Evolutionary conservation across 228 moss, liverwort and hornwort genomes (phyloP), one percentile per base, ranked within the genome.

Genomic region (Sphagnum fallax): DNA sequence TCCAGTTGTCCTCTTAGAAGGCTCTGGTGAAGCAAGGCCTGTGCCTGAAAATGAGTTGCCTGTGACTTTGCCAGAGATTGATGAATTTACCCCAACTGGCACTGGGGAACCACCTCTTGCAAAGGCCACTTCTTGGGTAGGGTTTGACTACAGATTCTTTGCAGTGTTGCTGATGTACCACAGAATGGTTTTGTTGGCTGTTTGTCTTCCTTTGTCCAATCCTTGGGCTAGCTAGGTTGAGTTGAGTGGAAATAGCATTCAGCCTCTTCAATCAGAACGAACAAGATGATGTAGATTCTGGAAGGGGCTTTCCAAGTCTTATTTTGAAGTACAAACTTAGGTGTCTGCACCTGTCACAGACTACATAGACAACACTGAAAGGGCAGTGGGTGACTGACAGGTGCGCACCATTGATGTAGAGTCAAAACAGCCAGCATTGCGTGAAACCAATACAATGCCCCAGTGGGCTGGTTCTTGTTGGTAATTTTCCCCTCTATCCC

Each of bases 401-500:
- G 85, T 91, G 62, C 83, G 75, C 51, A 92, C 81, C 62, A 9
- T 77, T 66, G 93, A 98, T 67, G 72, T 70, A 65, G 87, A 83
- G 69, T 83, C 94, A 48, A 84, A 90, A 48, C 88, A 87, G 77
- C 76, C 80, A 66, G 92, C 87, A 63, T 78, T 71, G 70, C 83
- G 94, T 73, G 98, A 93, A 80, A 94, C 91, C 15, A 94, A 98
- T 72, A 98, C 92, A 51, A 98, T 98, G 98, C 98, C 98, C 0
- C 93, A 98, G 52, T 98, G 98, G 98, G 98, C 93, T 77, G 93
- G 94, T 67, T 98, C 93, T 51, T 98, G 94, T 82, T 94, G 94
- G 98, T 97, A 91, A 65, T 18, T 4, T 49, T 49, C 49, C 64
- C 12, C 9, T 8, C 4, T 65, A 13, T 49, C 13, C 11, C 12